A percentile compares a stretch with the other conserved stretches of the same genome.
These are phyloP conservation scores for Eucalyptus marginata DNA, from an alignment of 345 rosid species.

Conservation along the genomic window DNA sequence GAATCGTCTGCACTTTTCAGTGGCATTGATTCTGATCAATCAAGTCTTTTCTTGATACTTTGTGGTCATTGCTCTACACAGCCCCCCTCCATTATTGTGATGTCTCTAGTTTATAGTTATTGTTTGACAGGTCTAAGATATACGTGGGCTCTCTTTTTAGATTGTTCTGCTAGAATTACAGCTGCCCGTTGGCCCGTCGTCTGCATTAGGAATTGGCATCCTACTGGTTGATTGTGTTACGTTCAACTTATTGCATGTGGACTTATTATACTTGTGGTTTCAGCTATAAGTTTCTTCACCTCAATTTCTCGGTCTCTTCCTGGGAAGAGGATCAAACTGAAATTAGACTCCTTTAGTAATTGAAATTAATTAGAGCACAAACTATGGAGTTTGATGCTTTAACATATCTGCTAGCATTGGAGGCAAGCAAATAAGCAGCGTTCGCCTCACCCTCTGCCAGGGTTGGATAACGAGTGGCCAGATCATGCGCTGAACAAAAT, in stretches of 20 bases:
- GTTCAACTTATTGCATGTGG: background rate
- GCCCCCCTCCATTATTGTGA: background rate
- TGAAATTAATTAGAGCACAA: background rate
- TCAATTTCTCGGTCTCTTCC: background rate
- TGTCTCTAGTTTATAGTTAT: background rate
- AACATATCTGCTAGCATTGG: background rate
- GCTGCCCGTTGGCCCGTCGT: background rate
- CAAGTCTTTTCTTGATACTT: background rate
- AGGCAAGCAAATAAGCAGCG: background rate
- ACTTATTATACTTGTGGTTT: background rate
- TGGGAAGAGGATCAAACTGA: background rate
- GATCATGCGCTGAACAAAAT: background rate
- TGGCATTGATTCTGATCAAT: background rate
- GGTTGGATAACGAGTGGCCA: background rate
- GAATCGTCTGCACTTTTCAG: background rate
- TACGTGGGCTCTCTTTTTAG: background rate
- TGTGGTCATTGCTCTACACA: background rate
- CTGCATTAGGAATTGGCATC: background rate
- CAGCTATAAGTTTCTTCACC: background rate
- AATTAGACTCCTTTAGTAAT: background rate
- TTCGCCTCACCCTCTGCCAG: background rate
- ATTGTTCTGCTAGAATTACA: background rate
- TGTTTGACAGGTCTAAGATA: background rate
- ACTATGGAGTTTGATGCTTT: background rate
- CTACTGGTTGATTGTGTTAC: background rate